phyloP scores from a whole-genome alignment of 176 grass and related monocot genomes.

The Lolium rigidum region DNA sequence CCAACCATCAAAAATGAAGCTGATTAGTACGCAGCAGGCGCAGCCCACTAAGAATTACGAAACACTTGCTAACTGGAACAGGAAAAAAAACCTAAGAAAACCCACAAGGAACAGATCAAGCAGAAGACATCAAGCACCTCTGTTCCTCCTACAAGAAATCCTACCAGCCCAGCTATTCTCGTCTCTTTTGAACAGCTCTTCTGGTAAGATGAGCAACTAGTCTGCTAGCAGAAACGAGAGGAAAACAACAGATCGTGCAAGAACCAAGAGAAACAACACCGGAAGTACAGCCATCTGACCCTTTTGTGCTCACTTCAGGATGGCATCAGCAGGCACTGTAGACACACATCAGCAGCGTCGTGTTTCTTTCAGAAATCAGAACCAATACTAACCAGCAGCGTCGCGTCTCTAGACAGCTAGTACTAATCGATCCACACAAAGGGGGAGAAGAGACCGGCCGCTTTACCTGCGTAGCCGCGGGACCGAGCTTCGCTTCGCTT shows the following conservation, averaged over 20 bases:
- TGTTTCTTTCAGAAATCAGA: neutral
- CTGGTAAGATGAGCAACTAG: neutral
- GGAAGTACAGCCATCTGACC: conserved; percentile 1
- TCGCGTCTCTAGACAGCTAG: neutral
- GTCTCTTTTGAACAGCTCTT: neutral
- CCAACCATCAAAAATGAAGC: neutral
- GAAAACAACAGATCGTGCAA: neutral
- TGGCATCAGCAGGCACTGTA: neutral
- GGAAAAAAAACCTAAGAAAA: neutral
- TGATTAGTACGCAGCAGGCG: neutral
- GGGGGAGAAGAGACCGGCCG: neutral
- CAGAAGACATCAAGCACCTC: conserved; percentile 2
- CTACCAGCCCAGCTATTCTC: neutral
- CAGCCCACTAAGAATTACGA: neutral
- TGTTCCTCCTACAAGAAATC: neutral
- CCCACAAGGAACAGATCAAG: neutral
- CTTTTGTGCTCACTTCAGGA: neutral
- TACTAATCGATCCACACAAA: neutral
- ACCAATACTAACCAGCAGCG: neutral
- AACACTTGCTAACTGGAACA: neutral
- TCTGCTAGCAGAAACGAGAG: neutral
- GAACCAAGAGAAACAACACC: neutral
- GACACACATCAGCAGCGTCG: neutral
- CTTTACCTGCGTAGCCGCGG: conserved; percentile 45
- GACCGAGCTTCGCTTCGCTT: conserved; percentile 33